Evolutionary conservation across 2,329 filamentous ascomycete species (phyloP).

Genomic region (Monosporascus ibericus): DNA sequence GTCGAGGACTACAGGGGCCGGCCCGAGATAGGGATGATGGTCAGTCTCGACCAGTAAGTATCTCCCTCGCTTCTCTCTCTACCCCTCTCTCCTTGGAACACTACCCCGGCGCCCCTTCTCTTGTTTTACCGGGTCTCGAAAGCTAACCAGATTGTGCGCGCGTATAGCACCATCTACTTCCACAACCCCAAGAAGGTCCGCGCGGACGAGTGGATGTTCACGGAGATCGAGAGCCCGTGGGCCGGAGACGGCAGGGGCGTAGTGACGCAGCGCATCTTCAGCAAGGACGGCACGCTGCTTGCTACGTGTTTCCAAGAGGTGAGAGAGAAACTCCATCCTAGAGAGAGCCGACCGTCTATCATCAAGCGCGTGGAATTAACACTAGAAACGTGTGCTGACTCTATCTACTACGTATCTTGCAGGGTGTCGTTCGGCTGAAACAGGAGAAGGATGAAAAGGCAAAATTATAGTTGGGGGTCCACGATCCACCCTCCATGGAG

Average conservation of each 20-base stretch:
- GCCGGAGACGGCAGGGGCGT: slow-evolving; percentile 70
- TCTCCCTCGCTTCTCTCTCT: not conserved
- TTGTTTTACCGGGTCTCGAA: not conserved
- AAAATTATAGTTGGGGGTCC: slow-evolving; percentile 13
- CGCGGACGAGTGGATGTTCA: slow-evolving; percentile 72
- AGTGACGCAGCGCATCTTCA: slow-evolving; percentile 69
- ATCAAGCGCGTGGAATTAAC: too few relatives aligned
- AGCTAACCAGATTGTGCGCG: not conserved
- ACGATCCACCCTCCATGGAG: too few relatives aligned
- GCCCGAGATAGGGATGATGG: slow-evolving; percentile 74
- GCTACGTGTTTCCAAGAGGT: slow-evolving; percentile 79
- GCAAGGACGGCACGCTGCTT: slow-evolving; percentile 63
- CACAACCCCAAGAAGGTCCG: slow-evolving; percentile 53
- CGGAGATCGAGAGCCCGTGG: slow-evolving; percentile 77
- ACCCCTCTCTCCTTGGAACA: not conserved
- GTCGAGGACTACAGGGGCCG: slow-evolving; percentile 44
- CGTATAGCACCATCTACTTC: slow-evolving; percentile 53
- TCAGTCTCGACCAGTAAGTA: slow-evolving; percentile 63
- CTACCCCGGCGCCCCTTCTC: not conserved
- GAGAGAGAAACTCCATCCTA: slow-evolving; percentile 18
- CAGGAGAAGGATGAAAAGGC: slow-evolving; percentile 11
- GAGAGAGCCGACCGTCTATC: too few relatives aligned
- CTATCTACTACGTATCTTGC: not conserved
- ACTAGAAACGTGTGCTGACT: not conserved
- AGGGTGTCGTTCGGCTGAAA: slow-evolving; percentile 26